Evolutionary conservation across 2,329 filamentous ascomycete species (phyloP).

Genomic region (Leptographium lundbergii): DNA sequence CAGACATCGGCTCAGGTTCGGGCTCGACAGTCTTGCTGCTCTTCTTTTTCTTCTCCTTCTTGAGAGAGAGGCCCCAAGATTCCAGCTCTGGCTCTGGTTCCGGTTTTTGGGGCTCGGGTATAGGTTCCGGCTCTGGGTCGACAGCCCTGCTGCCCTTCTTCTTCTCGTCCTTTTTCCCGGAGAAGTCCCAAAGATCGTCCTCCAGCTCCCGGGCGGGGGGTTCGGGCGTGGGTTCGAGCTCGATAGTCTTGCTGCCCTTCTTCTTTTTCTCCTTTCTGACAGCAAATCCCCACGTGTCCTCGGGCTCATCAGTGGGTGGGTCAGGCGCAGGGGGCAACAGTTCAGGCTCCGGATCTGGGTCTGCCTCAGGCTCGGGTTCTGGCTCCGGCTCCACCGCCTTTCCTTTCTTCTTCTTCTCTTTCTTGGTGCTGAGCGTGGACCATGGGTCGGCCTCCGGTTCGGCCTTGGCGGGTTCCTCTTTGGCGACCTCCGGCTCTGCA

Average conservation of each 20-base stretch:
- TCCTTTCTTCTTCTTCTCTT: constrained; percentile 21
- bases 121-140: constrained; percentile 15
- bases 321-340: constrained; percentile 11
- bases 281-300: background rate
- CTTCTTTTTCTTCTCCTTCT: constrained; percentile 17
- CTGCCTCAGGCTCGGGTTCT: background rate
- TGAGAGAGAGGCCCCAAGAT: constrained; percentile 19
- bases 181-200: constrained; percentile 6
- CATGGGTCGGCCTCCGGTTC: constrained; percentile 23
- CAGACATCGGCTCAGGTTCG: background rate
- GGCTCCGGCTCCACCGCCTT: constrained; percentile 10
- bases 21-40: constrained; percentile 5
- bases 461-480: background rate
- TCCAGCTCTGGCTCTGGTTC: constrained; percentile 12
- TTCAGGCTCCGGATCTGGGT: background rate
- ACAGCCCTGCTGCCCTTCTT: constrained; percentile 4
- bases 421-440: constrained; percentile 12
- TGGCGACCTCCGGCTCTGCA: constrained; percentile 17
- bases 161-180: constrained; percentile 15
- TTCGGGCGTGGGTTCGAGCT: constrained; percentile 11
- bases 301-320: constrained; percentile 8
- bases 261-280: background rate
- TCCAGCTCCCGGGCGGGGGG: background rate
- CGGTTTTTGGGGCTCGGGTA: constrained; percentile 15
- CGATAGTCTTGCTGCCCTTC: constrained; percentile 10